These are phyloP conservation scores for Clonostachys sp. DNA, from an alignment of 2,329 filamentous ascomycete species.

Conservation along the genomic window DNA sequence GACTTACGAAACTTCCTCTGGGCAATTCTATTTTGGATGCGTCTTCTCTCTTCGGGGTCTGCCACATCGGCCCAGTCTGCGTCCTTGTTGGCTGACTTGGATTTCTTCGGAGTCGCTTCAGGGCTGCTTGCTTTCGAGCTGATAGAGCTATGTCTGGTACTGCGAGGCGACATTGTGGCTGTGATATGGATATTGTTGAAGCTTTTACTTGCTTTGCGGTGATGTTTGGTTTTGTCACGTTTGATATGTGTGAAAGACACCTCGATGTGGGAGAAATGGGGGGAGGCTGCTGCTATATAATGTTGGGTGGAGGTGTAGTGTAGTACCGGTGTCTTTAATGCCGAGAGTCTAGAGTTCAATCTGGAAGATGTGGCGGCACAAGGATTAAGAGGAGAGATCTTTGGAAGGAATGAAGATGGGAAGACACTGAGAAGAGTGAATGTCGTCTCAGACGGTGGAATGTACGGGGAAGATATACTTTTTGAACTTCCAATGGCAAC, in stretches of 20 bases:
- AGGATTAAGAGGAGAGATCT: too few relatives aligned
- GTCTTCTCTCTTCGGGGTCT: slow-evolving; percentile 66
- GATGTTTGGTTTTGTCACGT: neutral
- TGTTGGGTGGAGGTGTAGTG: too few relatives aligned
- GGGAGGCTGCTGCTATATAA: too few relatives aligned
- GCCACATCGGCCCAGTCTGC: slow-evolving; percentile 68
- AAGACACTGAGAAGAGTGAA: too few relatives aligned
- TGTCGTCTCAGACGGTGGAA: too few relatives aligned
- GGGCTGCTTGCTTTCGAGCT: slow-evolving; percentile 2
- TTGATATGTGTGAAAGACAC: neutral
- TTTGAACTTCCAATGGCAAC: too few relatives aligned
- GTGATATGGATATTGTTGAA: neutral
- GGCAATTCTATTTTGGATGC: slow-evolving; percentile 72
- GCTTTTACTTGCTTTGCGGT: neutral
- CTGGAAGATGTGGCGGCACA: too few relatives aligned
- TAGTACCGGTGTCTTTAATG: too few relatives aligned
- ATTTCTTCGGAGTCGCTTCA: slow-evolving; percentile 17
- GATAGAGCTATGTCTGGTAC: neutral
- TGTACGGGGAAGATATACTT: too few relatives aligned
- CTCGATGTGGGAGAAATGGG: too few relatives aligned
- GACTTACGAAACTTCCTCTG: slow-evolving; percentile 71
- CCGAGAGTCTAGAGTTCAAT: too few relatives aligned
- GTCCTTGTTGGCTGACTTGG: slow-evolving; percentile 35
- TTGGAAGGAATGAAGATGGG: too few relatives aligned
- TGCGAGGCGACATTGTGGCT: neutral